Conservation (phyloP, 352 stramenopile species). For the Phytopythium helicoides region DNA sequence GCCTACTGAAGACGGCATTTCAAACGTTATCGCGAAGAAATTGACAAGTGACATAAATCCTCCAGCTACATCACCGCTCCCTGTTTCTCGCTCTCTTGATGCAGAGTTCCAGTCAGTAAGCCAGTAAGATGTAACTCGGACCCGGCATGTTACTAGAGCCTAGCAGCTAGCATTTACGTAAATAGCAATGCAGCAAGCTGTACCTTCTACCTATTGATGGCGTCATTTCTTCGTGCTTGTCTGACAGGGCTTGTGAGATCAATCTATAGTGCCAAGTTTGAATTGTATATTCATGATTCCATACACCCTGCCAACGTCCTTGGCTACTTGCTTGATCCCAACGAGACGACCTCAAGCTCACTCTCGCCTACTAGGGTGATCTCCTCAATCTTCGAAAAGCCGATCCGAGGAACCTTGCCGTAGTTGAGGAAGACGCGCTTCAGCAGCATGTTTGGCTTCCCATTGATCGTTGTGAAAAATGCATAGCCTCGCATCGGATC, state of each 20-base stretch:
- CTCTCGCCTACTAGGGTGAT: constrained; percentile 35
- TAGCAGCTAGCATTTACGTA: no score
- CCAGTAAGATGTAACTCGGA: not conserved
- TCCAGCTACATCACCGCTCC: not conserved
- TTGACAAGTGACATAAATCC: not conserved
- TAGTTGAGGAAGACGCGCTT: constrained; percentile 54
- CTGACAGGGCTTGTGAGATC: no score
- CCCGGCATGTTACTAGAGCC: no score
- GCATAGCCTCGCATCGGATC: constrained; percentile 31
- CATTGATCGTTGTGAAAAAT: constrained; percentile 55
- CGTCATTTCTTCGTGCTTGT: no score
- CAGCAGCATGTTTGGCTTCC: constrained; percentile 47
- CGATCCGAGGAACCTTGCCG: constrained; percentile 27
- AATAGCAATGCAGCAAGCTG: no score
- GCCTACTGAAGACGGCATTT: not conserved
- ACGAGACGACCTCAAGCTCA: constrained; percentile 26
- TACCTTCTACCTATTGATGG: no score
- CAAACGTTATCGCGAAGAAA: not conserved
- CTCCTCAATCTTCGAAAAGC: constrained; percentile 32
- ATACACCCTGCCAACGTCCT: no score
- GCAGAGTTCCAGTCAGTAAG: constrained; percentile 1
- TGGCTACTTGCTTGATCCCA: constrained; percentile 2
- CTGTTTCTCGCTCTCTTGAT: constrained; percentile 1
- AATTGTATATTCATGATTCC: no score
- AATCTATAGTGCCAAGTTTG: no score